phyloP scores from a whole-genome alignment of 345 rosid species.

The Boechera retrofracta region DNA sequence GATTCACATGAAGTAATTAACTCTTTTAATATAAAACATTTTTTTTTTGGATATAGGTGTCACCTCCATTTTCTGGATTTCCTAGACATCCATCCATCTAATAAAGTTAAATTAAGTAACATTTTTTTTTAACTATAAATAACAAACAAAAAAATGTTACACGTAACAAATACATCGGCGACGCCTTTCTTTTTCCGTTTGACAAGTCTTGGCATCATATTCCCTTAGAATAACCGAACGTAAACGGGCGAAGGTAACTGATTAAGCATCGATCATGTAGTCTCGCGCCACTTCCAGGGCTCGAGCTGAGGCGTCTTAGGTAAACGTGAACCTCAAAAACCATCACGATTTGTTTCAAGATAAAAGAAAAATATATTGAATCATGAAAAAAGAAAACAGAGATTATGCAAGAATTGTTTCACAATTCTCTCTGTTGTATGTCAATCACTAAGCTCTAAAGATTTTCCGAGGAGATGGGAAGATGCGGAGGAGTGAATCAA shows the following conservation, averaged over 20 bases:
- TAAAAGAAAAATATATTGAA: background rate
- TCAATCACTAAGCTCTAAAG: slow-evolving; percentile 32
- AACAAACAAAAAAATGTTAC: background rate
- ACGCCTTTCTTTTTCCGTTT: background rate
- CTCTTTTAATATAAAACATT: too few relatives aligned
- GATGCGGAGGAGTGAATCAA: slow-evolving; percentile 34
- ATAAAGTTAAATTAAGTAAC: too few relatives aligned
- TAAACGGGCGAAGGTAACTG: slow-evolving; percentile 7
- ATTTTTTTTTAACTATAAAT: background rate
- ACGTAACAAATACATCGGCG: background rate
- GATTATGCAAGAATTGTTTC: background rate
- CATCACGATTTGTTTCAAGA: slow-evolving; percentile 22
- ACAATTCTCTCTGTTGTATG: background rate
- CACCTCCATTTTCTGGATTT: too few relatives aligned
- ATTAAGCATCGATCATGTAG: background rate
- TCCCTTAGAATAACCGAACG: background rate
- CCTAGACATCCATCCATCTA: too few relatives aligned
- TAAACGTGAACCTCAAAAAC: slow-evolving; percentile 36
- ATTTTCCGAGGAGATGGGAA: slow-evolving; percentile 32
- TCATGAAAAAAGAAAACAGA: slow-evolving; percentile 7
- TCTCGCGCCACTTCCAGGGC: slow-evolving; percentile 5
- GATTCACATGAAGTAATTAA: background rate
- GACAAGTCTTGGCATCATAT: slow-evolving; percentile 21
- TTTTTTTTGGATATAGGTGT: too few relatives aligned
- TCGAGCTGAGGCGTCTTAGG: slow-evolving; percentile 16